Evolutionary conservation across 495 filamentous ascomycete genomes (phyloP).

Genomic region (Cenococcum geophilum): DNA sequence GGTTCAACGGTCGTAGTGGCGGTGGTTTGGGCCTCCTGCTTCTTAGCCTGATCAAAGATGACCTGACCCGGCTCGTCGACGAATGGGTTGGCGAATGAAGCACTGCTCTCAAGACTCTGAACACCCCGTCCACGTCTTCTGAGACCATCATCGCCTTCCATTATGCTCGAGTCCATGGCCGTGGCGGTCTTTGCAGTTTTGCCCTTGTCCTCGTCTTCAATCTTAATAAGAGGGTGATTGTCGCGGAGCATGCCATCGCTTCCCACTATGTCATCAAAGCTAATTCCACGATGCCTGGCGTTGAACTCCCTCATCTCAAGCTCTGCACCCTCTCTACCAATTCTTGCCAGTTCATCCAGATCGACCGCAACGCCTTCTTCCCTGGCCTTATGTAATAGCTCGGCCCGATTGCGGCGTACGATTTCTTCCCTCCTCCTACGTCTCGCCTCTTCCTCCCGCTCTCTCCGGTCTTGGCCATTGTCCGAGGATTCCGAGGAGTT

Average conservation of each 20-base stretch:
- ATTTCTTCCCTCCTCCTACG: conserved; percentile 67
- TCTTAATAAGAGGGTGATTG: conserved; percentile 21
- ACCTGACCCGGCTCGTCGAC: conserved; percentile 44
- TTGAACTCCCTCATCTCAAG: conserved; percentile 19
- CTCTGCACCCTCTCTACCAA: conserved; percentile 18
- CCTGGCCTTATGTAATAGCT: conserved; percentile 39
- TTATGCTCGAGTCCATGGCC: conserved; percentile 42
- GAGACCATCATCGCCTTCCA: conserved; percentile 36
- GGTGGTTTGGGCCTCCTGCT: not conserved
- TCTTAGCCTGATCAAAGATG: conserved; percentile 18
- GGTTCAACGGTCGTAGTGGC: not conserved
- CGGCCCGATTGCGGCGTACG: conserved; percentile 54
- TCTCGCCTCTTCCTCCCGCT: conserved; percentile 57
- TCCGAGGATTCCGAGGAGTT: conserved; percentile 38
- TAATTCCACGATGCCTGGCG: conserved; percentile 27
- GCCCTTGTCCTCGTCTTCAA: conserved; percentile 12
- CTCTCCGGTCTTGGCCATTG: not conserved
- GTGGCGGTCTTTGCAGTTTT: conserved; percentile 41
- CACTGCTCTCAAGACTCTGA: conserved; percentile 45
- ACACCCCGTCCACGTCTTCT: conserved; percentile 45
- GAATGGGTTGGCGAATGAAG: conserved; percentile 55
- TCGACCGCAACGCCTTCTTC: conserved; percentile 44
- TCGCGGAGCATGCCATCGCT: conserved; percentile 44
- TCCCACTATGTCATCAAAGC: conserved; percentile 53
- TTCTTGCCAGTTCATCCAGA: conserved; percentile 30